Conservation (phyloP, 2,329 filamentous ascomycete genomes). For the Graphilbum fragrans region DNA sequence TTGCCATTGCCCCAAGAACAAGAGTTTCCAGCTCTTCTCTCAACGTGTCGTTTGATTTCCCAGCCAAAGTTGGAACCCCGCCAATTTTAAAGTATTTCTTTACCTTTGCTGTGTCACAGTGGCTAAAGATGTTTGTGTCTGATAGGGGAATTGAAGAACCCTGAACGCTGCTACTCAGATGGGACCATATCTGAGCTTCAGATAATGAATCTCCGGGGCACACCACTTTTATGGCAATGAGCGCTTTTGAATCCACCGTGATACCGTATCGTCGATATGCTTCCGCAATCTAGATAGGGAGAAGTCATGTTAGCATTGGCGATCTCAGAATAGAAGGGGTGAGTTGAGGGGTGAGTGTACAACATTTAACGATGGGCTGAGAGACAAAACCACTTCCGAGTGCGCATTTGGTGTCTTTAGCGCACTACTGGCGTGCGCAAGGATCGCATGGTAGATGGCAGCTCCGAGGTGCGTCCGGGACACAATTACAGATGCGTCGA, state of each 20-base stretch:
- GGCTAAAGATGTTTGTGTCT: conserved; percentile 45
- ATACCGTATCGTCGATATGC: conserved; percentile 85
- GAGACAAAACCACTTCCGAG: conserved; percentile 71
- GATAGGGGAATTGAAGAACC: conserved; percentile 47
- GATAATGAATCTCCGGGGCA: conserved; percentile 28
- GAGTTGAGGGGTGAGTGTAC: too few species aligned
- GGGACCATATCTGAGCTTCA: conserved; percentile 38
- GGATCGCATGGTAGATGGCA: conserved; percentile 67
- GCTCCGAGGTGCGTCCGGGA: conserved; percentile 63
- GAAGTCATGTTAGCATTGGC: too few species aligned
- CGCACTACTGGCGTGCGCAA: conserved; percentile 42
- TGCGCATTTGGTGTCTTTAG: conserved; percentile 78
- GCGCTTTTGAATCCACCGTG: conserved; percentile 50
- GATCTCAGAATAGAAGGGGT: too few species aligned
- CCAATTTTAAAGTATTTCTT: conserved; percentile 82
- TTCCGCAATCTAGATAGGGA: conserved; percentile 88
- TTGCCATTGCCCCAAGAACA: conserved; percentile 64
- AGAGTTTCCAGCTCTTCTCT: conserved; percentile 51
- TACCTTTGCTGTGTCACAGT: conserved; percentile 45
- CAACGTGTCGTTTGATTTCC: conserved; percentile 24
- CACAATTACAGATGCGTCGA: conserved; percentile 72
- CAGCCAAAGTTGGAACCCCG: conserved; percentile 33
- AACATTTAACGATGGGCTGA: conserved; percentile 77
- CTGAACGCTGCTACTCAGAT: conserved; percentile 50
- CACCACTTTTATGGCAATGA: conserved; percentile 75